Percentiles rank a stretch among this genome's conserved stretches.
phyloP scores from a whole-genome alignment of 306 rosid species.

The Dalbergia cochinchinensis region DNA sequence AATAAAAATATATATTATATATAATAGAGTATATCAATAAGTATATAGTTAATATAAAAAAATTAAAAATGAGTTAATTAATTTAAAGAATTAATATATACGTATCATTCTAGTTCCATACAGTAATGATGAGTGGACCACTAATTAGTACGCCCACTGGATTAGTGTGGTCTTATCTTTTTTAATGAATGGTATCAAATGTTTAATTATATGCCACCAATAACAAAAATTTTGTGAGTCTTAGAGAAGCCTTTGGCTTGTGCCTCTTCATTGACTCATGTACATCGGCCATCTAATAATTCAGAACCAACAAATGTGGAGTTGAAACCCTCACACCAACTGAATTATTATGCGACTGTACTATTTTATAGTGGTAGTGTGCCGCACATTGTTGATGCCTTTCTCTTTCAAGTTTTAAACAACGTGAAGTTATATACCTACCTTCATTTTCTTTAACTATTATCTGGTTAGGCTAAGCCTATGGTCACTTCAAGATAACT shows the following conservation, averaged over 20 bases:
- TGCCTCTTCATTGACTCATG: constrained; percentile 33
- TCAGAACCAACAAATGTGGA: constrained; percentile 48
- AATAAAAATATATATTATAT: too few relatives aligned
- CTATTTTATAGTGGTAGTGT: constrained; percentile 34
- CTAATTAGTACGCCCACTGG: constrained; percentile 37
- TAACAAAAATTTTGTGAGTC: not conserved
- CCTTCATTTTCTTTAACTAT: constrained; percentile 25
- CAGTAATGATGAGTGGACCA: constrained; percentile 44
- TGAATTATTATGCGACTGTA: constrained; percentile 44
- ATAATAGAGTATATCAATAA: too few relatives aligned
- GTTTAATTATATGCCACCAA: constrained; percentile 25
- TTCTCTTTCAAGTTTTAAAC: constrained; percentile 3
- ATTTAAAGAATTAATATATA: too few relatives aligned
- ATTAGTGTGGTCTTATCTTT: constrained; percentile 38
- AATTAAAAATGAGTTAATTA: too few relatives aligned
- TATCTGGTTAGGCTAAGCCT: constrained; percentile 37
- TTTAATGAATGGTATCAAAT: constrained; percentile 16
- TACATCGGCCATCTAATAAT: constrained; percentile 22
- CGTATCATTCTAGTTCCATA: constrained; percentile 19
- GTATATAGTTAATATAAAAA: too few relatives aligned
- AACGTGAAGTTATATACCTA: not conserved
- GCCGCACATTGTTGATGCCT: constrained; percentile 37
- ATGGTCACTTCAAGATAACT: constrained; percentile 22
- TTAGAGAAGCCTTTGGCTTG: constrained; percentile 14
- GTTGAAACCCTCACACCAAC: constrained; percentile 42